Conservation (phyloP, 306 rosid genomes). For the Cicer pinnatifidum region DNA sequence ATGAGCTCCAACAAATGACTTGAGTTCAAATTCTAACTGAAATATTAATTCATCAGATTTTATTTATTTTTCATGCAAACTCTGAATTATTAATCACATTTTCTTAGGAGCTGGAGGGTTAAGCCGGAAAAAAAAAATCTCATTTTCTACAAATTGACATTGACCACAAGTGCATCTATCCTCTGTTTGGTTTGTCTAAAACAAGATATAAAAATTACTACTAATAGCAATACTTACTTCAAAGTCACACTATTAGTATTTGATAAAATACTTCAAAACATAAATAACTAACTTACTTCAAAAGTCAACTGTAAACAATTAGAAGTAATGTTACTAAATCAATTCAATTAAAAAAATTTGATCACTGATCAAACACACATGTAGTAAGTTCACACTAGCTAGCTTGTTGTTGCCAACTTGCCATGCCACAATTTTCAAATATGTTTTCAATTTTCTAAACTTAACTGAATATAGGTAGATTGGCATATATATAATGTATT, state of each 20-base stretch:
- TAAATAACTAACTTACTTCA: not conserved
- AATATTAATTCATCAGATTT: too few species aligned
- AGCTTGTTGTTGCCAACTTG: not conserved
- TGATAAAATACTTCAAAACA: not conserved
- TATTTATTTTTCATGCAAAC: too few species aligned
- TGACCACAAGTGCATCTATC: too few species aligned
- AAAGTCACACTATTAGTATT: not conserved
- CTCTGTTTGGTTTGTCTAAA: too few species aligned
- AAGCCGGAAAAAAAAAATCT: too few species aligned
- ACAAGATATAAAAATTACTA: not conserved
- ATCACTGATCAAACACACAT: not conserved
- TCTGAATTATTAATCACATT: too few species aligned
- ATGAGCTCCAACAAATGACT: too few species aligned
- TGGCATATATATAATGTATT: not conserved
- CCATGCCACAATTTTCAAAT: not conserved
- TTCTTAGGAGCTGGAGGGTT: too few species aligned
- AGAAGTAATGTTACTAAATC: not conserved
- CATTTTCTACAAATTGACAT: too few species aligned
- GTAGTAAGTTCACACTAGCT: not conserved
- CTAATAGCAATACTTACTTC: not conserved
- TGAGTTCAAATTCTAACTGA: too few species aligned
- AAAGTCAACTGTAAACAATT: not conserved
- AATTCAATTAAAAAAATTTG: not conserved
- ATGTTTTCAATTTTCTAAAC: slow-evolving; percentile 13
- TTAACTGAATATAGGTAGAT: not conserved